phyloP scores from a whole-genome alignment of 2,329 filamentous ascomycete genomes.

The Massarina eburnea region DNA sequence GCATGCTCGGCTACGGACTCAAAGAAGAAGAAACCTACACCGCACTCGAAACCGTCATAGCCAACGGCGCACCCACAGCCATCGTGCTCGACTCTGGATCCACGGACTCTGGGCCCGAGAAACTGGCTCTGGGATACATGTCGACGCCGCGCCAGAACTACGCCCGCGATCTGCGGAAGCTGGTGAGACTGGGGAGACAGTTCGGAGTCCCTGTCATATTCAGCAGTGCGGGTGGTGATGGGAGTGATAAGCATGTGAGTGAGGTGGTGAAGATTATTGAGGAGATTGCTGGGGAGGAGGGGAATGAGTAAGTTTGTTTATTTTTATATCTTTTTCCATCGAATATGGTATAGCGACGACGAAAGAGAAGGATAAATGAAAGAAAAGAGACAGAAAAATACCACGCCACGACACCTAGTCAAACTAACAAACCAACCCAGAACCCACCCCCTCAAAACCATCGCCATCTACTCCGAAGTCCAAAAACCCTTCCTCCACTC shows the following conservation, averaged over 20 bases:
- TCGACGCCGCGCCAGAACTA: conserved; percentile 17
- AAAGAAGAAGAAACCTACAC: conserved; percentile 30
- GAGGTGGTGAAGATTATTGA: conserved; percentile 16
- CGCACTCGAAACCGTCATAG: conserved; percentile 6
- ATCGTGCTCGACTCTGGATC: conserved; percentile 29
- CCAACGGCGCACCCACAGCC: conserved; percentile 18
- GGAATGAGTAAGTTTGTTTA: conserved; percentile 13
- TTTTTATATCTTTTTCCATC: neutral
- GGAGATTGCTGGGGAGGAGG: conserved; percentile 14
- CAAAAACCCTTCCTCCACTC: conserved; percentile 14
- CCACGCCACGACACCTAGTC: too few relatives aligned
- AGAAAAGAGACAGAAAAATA: neutral
- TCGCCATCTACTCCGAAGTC: conserved; percentile 32
- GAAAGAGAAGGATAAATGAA: neutral
- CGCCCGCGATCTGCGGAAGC: conserved; percentile 19
- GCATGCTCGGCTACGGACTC: conserved; percentile 55
- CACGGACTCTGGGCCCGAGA: conserved; percentile 27
- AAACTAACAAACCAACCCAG: conserved; percentile 3
- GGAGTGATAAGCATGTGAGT: conserved; percentile 24
- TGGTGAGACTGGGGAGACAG: conserved; percentile 12
- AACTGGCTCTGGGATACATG: conserved; percentile 23
- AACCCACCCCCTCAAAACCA: conserved; percentile 18
- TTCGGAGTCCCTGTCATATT: conserved; percentile 23
- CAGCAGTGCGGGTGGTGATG: conserved; percentile 23
- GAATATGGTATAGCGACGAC: neutral